phyloP scores from a whole-genome alignment of 2,329 filamentous ascomycete genomes.

The Mollisia scopiformis region DNA sequence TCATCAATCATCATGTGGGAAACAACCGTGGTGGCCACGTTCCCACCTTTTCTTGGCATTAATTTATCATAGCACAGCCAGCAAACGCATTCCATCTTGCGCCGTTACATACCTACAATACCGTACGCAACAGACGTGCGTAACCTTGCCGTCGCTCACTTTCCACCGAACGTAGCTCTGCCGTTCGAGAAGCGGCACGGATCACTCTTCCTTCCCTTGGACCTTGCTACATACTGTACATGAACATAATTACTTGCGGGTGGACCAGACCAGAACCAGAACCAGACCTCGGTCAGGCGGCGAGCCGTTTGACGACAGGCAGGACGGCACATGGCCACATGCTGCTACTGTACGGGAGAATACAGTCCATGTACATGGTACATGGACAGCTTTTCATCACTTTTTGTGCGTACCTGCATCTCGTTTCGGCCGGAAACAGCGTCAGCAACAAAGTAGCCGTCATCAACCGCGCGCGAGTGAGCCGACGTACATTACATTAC shows the following conservation, averaged over 20 bases:
- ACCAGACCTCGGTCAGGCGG: neutral
- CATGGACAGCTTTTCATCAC: neutral
- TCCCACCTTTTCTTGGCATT: neutral
- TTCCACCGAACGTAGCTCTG: too few relatives aligned
- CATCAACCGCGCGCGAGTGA: neutral
- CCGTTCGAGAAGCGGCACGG: neutral
- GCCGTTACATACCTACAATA: too few relatives aligned
- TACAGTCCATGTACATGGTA: neutral
- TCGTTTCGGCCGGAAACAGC: neutral
- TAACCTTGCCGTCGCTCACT: neutral
- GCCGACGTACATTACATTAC: neutral
- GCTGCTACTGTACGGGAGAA: neutral
- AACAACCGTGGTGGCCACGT: neutral
- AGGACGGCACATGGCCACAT: neutral
- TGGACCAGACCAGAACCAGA: neutral
- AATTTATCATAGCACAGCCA: too few relatives aligned
- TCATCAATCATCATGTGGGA: neutral
- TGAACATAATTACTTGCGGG: neutral
- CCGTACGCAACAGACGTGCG: too few relatives aligned
- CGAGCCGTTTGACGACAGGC: neutral
- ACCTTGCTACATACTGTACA: neutral
- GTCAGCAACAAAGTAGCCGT: neutral
- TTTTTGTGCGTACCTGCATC: neutral
- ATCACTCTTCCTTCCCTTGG: neutral
- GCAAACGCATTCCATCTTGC: neutral